A percentile compares a stretch with the other conserved stretches of the same genome.
phyloP scores from a whole-genome alignment of 257 asterid genomes.

The Nicotiana benthamiana region DNA sequence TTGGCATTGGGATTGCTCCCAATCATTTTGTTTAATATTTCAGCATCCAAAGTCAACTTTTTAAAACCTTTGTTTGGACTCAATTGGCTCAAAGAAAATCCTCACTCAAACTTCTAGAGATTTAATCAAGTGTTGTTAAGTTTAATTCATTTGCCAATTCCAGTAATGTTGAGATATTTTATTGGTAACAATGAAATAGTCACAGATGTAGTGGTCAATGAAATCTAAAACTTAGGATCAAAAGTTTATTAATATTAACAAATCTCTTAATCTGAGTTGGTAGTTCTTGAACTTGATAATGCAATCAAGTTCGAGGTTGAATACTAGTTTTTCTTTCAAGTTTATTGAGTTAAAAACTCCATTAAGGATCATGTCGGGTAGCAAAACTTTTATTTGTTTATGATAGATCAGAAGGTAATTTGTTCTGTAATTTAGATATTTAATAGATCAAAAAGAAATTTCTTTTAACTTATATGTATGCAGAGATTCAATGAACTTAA shows the following conservation, averaged over 20 bases:
- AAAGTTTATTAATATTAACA: not conserved
- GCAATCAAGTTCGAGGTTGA: not conserved
- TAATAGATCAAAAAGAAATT: not conserved
- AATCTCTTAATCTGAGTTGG: not conserved
- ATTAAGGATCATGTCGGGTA: not conserved
- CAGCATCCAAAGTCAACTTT: not conserved
- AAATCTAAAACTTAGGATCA: not conserved
- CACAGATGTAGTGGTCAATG: not conserved
- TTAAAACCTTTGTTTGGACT: not conserved
- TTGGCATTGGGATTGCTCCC: not conserved
- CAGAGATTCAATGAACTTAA: not conserved
- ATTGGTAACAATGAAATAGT: not conserved
- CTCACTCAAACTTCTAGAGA: not conserved
- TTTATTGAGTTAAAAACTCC: not conserved
- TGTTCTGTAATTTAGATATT: not conserved
- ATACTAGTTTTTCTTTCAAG: not conserved
- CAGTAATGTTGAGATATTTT: not conserved
- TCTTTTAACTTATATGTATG: not conserved
- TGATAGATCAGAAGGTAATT: not conserved
- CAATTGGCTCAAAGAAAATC: not conserved
- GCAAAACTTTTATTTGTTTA: not conserved
- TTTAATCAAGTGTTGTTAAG: no score
- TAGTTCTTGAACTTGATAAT: no score
- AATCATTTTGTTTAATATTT: not conserved
- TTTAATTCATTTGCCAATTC: not conserved